These are phyloP conservation scores for Anthostomella pinea DNA, from an alignment of 2,329 filamentous ascomycete species.

Conservation along the genomic window DNA sequence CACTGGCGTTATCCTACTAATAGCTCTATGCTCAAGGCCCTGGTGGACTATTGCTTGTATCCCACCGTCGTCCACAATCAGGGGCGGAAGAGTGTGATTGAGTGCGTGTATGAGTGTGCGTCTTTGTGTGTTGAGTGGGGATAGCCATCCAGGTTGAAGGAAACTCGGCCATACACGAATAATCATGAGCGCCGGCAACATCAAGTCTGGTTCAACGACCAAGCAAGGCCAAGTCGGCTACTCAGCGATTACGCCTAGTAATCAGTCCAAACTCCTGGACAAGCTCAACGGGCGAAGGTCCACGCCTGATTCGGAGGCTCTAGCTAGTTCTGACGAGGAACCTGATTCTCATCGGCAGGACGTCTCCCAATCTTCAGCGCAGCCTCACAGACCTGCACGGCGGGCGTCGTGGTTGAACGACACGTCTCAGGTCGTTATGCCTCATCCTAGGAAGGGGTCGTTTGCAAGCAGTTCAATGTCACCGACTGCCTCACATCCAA, in stretches of 20 bases:
- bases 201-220: constrained; percentile 48
- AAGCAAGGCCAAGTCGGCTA: constrained; percentile 50
- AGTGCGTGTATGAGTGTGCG: constrained; percentile 3
- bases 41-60: too few relatives aligned
- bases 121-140: constrained; percentile 3
- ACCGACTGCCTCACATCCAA: constrained; percentile 75
- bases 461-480: constrained; percentile 75
- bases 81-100: too few relatives aligned
- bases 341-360: constrained; percentile 63
- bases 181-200: constrained; percentile 49
- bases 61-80: too few relatives aligned
- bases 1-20: too few relatives aligned
- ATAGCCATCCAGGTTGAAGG: constrained; percentile 6
- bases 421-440: constrained; percentile 57
- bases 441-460: constrained; percentile 70
- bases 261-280: constrained; percentile 66
- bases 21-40: too few relatives aligned
- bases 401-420: constrained; percentile 87
- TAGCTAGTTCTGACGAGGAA: constrained; percentile 95
- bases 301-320: constrained; percentile 89
- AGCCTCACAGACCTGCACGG: constrained; percentile 61
- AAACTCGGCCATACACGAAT: constrained; percentile 23
- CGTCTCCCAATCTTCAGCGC: constrained; percentile 43
- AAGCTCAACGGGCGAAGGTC: constrained; percentile 77
- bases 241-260: constrained; percentile 50